Evolutionary conservation across 1,284 basidiomycete species (phyloP), one percentile per base, ranked within the genome.

Genomic region (Sanguinoderma infundibulare): DNA sequence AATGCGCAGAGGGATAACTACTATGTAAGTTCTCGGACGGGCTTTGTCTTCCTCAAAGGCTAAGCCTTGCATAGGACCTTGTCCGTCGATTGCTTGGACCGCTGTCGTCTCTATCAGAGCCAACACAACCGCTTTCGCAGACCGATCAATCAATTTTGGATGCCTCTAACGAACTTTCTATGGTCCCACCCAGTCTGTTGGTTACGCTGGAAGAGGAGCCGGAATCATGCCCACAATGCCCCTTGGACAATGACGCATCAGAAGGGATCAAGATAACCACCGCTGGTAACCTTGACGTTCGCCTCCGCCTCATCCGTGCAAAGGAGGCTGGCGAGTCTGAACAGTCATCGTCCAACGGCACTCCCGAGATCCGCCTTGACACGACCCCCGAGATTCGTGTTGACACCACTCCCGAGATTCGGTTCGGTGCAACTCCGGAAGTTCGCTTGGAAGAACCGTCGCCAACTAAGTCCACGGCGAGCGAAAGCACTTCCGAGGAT

Each of bases 1-100:
- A 72, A 72, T 52, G 87, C 85, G 64, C 87, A 89, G 67, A 78
- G 90, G 53, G 84, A 87, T 32, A 83, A 80, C 64, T 92, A 92
- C 69, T 91, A 92, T 73, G 90, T 91, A 67, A 50, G 84, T 74
- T 53, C 42, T 22, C 3, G 55, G 42, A 53, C n/a, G 12, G 9
- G 17, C 8, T n/a, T 4, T 14, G 10, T 49, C 24, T 54, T 12
- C 5, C 20, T 40, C 24, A 53, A 59, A 40, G 38, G 40, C 58
- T 64, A n/a, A 63, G 38, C 35, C 63, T 32, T 15, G 35, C 66
- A 32, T 51, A 92, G 90, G 87, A 89, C 66, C 85, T 92, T 61
- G 81, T 91, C 49, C 83, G 80, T 56, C 83, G 86, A 44, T 74
- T 92, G 53, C 74, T 92, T 9, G 72, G 79, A 49, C 87, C 87